Conservation (phyloP, 176 grass and related monocot species). For the Triticum aestivum region DNA sequence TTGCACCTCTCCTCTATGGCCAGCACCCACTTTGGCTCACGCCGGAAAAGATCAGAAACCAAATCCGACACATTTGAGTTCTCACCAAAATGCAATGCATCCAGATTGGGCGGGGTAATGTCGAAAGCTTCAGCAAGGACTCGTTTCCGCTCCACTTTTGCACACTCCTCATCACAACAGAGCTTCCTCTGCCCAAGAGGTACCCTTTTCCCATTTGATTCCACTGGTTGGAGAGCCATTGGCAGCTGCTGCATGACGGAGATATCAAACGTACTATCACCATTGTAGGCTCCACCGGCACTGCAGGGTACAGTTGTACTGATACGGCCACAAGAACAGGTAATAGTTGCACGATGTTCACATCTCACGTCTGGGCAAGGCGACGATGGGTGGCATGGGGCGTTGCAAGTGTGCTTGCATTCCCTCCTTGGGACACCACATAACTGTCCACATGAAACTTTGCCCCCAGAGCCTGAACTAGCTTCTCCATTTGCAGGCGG, state of each 20-base stretch:
- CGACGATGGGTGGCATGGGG: conserved; percentile 77
- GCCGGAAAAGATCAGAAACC: conserved; percentile 65
- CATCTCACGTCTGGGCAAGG: conserved; percentile 82
- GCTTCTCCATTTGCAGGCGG: conserved; percentile 38
- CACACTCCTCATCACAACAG: conserved; percentile 84
- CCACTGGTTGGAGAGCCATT: conserved; percentile 67
- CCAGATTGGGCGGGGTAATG: conserved; percentile 79
- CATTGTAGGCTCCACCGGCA: conserved; percentile 58
- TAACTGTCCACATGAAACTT: conserved; percentile 80
- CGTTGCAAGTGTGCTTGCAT: conserved; percentile 87
- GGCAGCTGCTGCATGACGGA: conserved; percentile 78
- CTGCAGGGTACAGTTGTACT: conserved; percentile 70
- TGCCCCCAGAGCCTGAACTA: conserved; percentile 65
- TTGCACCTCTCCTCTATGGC: conserved; percentile 94
- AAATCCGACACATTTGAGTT: conserved; percentile 49
- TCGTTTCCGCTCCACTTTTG: conserved; percentile 77
- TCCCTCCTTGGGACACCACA: conserved; percentile 86
- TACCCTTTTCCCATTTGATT: conserved; percentile 65
- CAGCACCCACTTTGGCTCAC: conserved; percentile 86
- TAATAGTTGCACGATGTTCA: conserved; percentile 59
- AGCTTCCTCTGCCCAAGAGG: conserved; percentile 96
- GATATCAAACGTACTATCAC: conserved; percentile 59
- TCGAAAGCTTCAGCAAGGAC: conserved; percentile 95
- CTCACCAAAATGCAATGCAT: conserved; percentile 87
- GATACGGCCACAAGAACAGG: conserved; percentile 79